Evolutionary conservation across 2,329 filamentous ascomycete genomes (phyloP), one percentile per base, ranked within the genome.

Genomic region (Ceratocystis colombiana): DNA sequence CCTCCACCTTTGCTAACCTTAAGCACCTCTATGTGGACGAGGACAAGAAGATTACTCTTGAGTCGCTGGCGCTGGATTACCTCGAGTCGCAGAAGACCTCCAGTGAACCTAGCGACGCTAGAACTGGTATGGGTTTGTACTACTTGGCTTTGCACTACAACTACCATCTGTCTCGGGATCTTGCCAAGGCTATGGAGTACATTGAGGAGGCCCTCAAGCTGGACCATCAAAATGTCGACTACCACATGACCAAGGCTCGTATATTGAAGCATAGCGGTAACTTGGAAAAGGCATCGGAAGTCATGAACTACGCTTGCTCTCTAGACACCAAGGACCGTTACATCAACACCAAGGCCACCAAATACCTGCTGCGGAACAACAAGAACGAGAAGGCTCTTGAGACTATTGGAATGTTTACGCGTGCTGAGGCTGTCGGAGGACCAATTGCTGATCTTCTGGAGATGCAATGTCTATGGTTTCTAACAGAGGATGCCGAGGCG

Each of bases 91-190:
- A 80, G 69, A 75, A 83, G 64, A 74, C 76, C 64, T 73, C 76
- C 64, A 82, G 82, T 72, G 82, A 88, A 71, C 84, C 89, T 15
- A 89, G 92, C 1, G 64, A 68, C 30, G 61, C 67, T 30, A 66
- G 62, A 45, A 68, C 67, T 22, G 22, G 45, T 8, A 63, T 57
- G 17, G 89, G 89, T 15, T 83, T 92, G 62, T 97, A 95, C 76
- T 99, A 95, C 79, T 84, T 99, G 65, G 92, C 92, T 7, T 94
- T 97, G 73, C 95, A 99, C 77, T 96, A 96, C 80, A 94, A 96
- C 78, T 96, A 96, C 75, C 82, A 88, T 74, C 79, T 90, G 68
- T 96, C 90, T 73, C 90, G 92, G 53, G 85, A 97, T 74, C 82
- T 97, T 28, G 72, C 81, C 67, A 94, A 91, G 76, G 93, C 95